phyloP scores from a whole-genome alignment of 768 basidiomycete genomes.

The Termitomyces sp. region DNA sequence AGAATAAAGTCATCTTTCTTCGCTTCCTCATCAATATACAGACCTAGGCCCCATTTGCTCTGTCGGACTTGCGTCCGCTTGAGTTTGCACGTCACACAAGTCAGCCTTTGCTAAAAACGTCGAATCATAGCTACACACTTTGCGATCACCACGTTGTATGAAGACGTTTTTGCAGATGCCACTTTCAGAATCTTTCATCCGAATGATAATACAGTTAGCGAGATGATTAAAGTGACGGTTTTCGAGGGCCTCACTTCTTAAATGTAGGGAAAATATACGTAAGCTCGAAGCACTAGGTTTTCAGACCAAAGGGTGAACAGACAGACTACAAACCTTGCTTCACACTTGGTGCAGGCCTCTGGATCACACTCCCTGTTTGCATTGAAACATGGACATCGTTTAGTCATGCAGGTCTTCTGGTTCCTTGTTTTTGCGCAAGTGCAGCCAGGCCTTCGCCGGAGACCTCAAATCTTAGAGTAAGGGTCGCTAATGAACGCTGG shows the following conservation, averaged over 20 bases:
- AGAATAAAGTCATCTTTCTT: slow-evolving; percentile 43
- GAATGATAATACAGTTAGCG: neutral
- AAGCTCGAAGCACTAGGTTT: neutral
- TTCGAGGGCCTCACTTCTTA: slow-evolving; percentile 16
- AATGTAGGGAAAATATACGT: neutral
- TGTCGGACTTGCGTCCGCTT: slow-evolving; percentile 41
- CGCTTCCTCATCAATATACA: slow-evolving; percentile 44
- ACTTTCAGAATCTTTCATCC: slow-evolving; percentile 22
- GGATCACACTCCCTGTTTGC: slow-evolving; percentile 65
- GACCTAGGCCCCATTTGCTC: slow-evolving; percentile 50
- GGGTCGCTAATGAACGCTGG: neutral
- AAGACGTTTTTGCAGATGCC: slow-evolving; percentile 43
- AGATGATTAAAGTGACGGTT: neutral
- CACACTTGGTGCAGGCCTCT: slow-evolving; percentile 52
- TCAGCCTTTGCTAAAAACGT: neutral
- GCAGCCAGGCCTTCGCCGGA: slow-evolving; percentile 56
- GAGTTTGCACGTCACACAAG: neutral
- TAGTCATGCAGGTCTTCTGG: slow-evolving; percentile 29
- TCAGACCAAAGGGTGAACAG: neutral
- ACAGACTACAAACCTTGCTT: slow-evolving; percentile 36
- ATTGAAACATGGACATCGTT: slow-evolving; percentile 49
- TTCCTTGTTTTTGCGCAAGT: slow-evolving; percentile 32
- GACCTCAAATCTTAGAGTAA: slow-evolving; percentile 33
- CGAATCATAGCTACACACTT: slow-evolving; percentile 27
- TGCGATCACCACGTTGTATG: slow-evolving; percentile 41